Base-by-base conservation (phyloP, 805 yeast species). In the Metschnikowia lochheadii region DNA sequence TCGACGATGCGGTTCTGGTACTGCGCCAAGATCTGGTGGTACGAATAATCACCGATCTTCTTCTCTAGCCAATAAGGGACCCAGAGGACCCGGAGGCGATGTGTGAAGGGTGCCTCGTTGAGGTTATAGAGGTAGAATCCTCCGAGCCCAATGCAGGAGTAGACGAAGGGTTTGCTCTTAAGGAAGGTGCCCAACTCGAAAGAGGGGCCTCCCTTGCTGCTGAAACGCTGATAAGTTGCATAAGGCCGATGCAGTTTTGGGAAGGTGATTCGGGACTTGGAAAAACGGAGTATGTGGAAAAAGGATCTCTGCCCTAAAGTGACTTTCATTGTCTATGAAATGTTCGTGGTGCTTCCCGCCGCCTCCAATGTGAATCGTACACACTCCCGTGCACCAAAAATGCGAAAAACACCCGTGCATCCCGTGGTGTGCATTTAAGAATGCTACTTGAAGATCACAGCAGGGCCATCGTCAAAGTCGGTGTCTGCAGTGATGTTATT, bases 31-130 rank as follows among this genome's bases (percentile, higher is more conserved):
- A 89, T 75, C 50, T 84, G 83, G 3, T 66, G 63, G 64, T 90
- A 91, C 6, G 86, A 77, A 50, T 72, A 72, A 31, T 80, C 80
- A 2, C 96, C 96, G 15, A 87, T 68, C 53, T 65, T 72, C 17
- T 66, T 58, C 60, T 89, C 97, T 32, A 85, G 55, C 72, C 83
- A 79, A 45, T 77, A 76, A 5, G 89, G 85, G 1, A 87, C 73
- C 78, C 89, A 79, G 63, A 90, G 79, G 59, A 89, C 79, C 55
- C 97, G 73, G 31, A 61, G 69, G 45, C 98, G 72, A 32, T 83
- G 81, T 1, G 96, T 83, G 23, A 85, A 84, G 0, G 97, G 97
- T 0, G 96, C 96, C 56, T 80, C 79, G 55, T 90, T 87, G 31
- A 88, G 70, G 31, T 84, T 74, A 56, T 63, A 63, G 35, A 57